Conservation (phyloP, 805 yeast genomes). For the Wickerhamomyces sydowiorum region DNA sequence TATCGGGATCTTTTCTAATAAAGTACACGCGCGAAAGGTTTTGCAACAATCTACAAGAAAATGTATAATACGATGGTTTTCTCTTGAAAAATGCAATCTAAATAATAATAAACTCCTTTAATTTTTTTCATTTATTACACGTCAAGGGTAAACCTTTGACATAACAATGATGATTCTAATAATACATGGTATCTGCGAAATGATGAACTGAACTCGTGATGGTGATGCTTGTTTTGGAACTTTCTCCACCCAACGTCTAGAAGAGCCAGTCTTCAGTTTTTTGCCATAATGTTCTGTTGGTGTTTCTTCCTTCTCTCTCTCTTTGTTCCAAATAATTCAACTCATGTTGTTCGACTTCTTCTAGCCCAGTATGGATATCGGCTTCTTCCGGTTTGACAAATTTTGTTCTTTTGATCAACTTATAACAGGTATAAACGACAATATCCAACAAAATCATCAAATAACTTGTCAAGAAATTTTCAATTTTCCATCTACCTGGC, state of each 20-base stretch:
- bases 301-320: not conserved
- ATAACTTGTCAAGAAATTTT: conserved; percentile 58
- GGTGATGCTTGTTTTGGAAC: too few species aligned
- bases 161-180: too few species aligned
- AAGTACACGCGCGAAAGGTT: too few species aligned
- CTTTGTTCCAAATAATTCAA: conserved; percentile 4
- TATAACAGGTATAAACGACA: conserved; percentile 40
- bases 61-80: too few species aligned
- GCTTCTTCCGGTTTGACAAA: conserved; percentile 36
- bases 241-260: not conserved
- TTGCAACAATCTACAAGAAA: too few species aligned
- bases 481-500: conserved; percentile 53
- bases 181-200: too few species aligned
- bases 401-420: conserved; percentile 37
- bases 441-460: conserved; percentile 58
- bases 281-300: not conserved
- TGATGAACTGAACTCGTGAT: not conserved
- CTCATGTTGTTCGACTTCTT: conserved; percentile 53
- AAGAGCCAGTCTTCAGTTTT: not conserved
- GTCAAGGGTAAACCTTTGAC: too few species aligned
- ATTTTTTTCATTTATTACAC: too few species aligned
- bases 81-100: too few species aligned
- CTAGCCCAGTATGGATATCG: conserved; percentile 44
- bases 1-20: too few species aligned
- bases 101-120: too few species aligned